phyloP scores from a whole-genome alignment of 1,284 basidiomycete species.

The Ceratobasidium papillatum region DNA sequence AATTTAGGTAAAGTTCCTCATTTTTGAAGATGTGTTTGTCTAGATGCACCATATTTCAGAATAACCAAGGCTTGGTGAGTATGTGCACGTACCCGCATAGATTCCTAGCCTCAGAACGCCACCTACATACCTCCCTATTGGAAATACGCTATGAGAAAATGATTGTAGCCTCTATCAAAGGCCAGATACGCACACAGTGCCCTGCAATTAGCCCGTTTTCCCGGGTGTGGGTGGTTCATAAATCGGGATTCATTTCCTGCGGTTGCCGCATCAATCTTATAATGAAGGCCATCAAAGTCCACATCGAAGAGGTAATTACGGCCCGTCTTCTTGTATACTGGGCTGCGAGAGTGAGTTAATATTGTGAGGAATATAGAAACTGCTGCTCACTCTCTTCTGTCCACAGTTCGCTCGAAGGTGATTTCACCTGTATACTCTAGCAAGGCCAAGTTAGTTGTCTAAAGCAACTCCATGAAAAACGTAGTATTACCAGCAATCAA shows the following conservation, averaged over 20 bases:
- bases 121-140: constrained; percentile 2
- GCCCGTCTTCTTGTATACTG: not conserved
- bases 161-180: not conserved
- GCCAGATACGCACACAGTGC: constrained; percentile 8
- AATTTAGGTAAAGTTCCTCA: constrained; percentile 12
- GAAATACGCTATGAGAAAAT: not conserved
- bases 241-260: constrained; percentile 24
- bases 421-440: constrained; percentile 34
- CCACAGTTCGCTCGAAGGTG: not conserved
- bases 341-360: not conserved
- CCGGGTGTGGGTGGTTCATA: constrained; percentile 1
- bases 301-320: constrained; percentile 23
- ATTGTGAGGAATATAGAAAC: not conserved
- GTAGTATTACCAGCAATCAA: constrained; percentile 6
- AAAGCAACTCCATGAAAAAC: not conserved
- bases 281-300: not conserved
- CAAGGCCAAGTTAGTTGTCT: not conserved
- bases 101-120: not conserved
- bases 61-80: too few species aligned
- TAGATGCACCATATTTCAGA: not conserved
- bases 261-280: not conserved
- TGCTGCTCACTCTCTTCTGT: not conserved
- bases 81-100: constrained; percentile 11
- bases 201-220: not conserved
- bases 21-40: not conserved